Evolutionary conservation across 1,284 basidiomycete genomes (phyloP).

Genomic region (Cystobasidium sp.): DNA sequence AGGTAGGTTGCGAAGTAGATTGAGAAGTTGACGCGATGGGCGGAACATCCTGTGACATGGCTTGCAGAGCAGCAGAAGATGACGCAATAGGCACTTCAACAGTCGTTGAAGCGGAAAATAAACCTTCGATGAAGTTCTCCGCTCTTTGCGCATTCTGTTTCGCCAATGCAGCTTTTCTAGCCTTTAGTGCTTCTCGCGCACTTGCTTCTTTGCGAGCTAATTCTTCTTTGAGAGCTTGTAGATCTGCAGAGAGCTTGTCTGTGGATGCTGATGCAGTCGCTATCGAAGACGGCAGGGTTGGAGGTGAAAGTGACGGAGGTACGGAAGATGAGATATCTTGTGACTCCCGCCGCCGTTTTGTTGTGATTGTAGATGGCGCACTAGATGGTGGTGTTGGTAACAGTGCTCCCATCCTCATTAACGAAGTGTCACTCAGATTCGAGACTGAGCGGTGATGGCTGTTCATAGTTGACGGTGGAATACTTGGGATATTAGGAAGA

Average conservation of each 20-base stretch:
- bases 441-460: not conserved
- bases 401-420: not conserved
- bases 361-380: not conserved
- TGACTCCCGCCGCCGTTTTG: not conserved
- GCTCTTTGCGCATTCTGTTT: constrained; percentile 25
- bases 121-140: constrained; percentile 23
- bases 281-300: no score
- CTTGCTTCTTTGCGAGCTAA: constrained; percentile 27
- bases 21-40: not conserved
- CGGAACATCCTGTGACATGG: not conserved
- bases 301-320: not conserved
- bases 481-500: not conserved
- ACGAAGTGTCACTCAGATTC: not conserved
- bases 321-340: not conserved
- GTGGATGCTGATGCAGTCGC: not conserved
- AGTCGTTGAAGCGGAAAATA: not conserved
- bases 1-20: not conserved
- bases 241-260: not conserved
- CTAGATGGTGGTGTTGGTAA: not conserved
- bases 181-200: constrained; percentile 12
- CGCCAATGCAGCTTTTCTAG: constrained; percentile 32
- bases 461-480: not conserved
- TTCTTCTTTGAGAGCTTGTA: constrained; percentile 9
- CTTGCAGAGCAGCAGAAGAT: not conserved
- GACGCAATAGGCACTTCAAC: not conserved